Base-by-base conservation (phyloP, 345 rosid genomes). In the Erodium maritimum region DNA sequence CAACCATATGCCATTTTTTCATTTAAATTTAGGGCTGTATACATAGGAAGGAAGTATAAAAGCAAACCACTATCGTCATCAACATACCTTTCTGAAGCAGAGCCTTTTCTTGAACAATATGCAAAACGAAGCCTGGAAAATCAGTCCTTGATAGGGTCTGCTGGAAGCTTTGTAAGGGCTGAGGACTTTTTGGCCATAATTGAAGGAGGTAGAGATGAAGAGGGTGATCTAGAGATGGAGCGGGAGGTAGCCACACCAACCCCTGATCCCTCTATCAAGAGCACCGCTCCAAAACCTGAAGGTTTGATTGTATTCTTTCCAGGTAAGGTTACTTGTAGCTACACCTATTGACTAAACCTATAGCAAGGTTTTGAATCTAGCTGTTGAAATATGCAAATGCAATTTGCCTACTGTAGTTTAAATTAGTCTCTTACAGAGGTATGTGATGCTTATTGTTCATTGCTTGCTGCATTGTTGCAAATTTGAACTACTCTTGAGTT, bases 291-390 rank as follows among this genome's bases (percentile, higher is more conserved):
- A 51, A 91, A 83, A 74, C 65, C 79, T 63, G 77, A 75, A 75
- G 95, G 96, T 69, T 84, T 86, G 71, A 76, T 93, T 66, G 86
- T 93, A 55, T 89, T 93, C 68, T 93, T 89, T 71, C 99, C 99
- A 60, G 99, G 99, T 91, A 78, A 13, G 48, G 17, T 56, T n/a
- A 56, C 18, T 56, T 33, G n/a, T n/a, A n/a, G n/a, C n/a, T n/a
- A n/a, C n/a, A 18, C 23, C 23, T 54, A 20, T 21, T 54, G 1
- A 11, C 37, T 29, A 29, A 29, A 29, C 8, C 37, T 11, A 6
- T 29, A 29, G 37, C 37, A 29, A 1, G 5, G 37, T 5, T 6
- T 29, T 29, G 37, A 29, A 42, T 14, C 48, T 10, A 42, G 17
- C 48, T 10, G 48, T 42, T 42, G 48, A 42, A 42, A 42, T 42